Evolutionary conservation across 1,284 basidiomycete species (phyloP), one percentile per base, ranked within the genome.

Genomic region (Sparassis latifolia): DNA sequence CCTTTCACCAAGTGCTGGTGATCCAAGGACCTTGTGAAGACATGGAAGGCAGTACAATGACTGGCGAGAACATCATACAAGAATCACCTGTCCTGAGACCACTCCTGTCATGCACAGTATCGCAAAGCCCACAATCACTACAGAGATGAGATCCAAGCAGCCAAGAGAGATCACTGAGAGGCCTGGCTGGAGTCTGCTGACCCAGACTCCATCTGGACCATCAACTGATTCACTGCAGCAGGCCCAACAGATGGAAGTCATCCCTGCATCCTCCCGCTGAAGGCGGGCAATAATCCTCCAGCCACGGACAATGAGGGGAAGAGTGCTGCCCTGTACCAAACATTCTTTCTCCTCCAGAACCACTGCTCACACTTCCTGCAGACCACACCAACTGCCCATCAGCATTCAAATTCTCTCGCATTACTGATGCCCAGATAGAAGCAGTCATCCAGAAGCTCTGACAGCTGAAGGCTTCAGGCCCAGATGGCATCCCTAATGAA

Each of bases 381-480:
- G 46, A 52, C 5, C 44, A 47, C 33, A 28, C 49, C 2, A 70
- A 68, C 45, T 56, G 58, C 0, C 27, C 56, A 2, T 69, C 67
- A 20, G 20, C 20, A 20, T 20, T 20, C 20, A 20, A 20, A 20
- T 29, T 50, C 31, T 1, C 58, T 69, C 3, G 44, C 42, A 2
- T 57, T 63, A 52, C 7, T 42, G 5, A 39, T 40, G 5, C 55
- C 5, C 55, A 64, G 30, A 51, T 74, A n/a, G 20, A 10, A 2
- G 38, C 30, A 0, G 52, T 55, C 1, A 55, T 60, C 2, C n/a
- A 6, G 1, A 44, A 54, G 0, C 55, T 65, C 0, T 52, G 52
- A 2, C 60, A 65, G 0, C 66, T 63, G 59, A 76, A 77, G 43
- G 73, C 68, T 0, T 60, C 68, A 0, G 66, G 69, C 0, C 65